Percentiles rank a stretch among this genome's conserved stretches.
Evolutionary conservation across 2,329 filamentous ascomycete genomes (phyloP).

Genomic region (Alternaria postmessia): DNA sequence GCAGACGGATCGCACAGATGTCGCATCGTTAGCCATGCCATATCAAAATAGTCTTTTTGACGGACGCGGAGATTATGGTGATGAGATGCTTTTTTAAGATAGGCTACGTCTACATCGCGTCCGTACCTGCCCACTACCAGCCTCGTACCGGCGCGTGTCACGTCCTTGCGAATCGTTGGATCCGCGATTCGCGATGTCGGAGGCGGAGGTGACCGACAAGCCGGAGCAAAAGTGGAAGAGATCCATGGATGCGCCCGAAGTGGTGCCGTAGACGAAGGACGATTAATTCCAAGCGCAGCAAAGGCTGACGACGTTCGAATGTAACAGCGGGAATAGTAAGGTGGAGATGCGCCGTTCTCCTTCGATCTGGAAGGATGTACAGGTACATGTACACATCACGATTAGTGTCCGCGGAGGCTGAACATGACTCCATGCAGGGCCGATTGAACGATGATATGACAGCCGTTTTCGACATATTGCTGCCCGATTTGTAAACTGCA

Average conservation of each 20-base stretch:
- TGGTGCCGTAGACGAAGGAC: constrained; percentile 3
- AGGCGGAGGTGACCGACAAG: constrained; percentile 1
- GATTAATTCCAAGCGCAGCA: neutral
- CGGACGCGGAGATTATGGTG: neutral
- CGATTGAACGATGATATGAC: constrained; percentile 1
- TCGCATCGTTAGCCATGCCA: constrained; percentile 14
- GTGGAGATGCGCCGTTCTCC: constrained; percentile 2
- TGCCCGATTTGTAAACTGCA: constrained; percentile 1
- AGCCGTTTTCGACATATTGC: constrained; percentile 1
- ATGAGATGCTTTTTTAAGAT: neutral
- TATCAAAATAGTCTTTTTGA: constrained; percentile 6
- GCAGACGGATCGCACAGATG: constrained; percentile 10
- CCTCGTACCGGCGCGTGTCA: constrained; percentile 2
- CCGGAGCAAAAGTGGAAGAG: constrained; percentile 1
- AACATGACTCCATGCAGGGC: neutral
- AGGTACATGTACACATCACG: constrained; percentile 7
- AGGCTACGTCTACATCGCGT: constrained; percentile 4
- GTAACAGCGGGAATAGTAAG: constrained; percentile 6
- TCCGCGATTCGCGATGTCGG: constrained; percentile 5
- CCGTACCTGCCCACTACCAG: neutral
- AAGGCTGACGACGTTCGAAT: constrained; percentile 4
- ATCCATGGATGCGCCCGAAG: neutral
- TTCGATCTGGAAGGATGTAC: constrained; percentile 1
- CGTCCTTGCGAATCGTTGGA: neutral
- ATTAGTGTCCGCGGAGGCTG: constrained; percentile 8